A percentile compares a stretch with the other conserved stretches of the same genome.
Evolutionary conservation across 2,329 filamentous ascomycete species (phyloP).

Genomic region (Parastagonospora nodorum): DNA sequence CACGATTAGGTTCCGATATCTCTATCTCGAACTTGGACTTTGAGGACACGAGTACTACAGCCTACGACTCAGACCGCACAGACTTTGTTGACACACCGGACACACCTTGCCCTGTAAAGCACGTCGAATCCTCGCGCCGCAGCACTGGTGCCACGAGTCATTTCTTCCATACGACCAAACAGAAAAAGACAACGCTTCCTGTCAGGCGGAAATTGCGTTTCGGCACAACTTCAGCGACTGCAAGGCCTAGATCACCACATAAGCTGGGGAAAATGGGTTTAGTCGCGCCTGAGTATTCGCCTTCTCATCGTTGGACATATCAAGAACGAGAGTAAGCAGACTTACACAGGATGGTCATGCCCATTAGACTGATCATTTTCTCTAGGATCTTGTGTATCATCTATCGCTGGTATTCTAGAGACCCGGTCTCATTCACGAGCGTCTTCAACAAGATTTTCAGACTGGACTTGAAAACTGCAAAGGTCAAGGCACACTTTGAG

Average conservation of each 20-base stretch:
- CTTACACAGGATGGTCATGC: not conserved
- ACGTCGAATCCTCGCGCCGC: not conserved
- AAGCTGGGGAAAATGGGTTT: not conserved
- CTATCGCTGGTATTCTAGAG: constrained; percentile 8
- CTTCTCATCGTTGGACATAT: constrained; percentile 1
- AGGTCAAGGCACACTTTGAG: constrained; percentile 4
- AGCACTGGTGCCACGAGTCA: not conserved
- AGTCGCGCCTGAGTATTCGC: not conserved
- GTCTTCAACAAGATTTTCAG: constrained; percentile 15
- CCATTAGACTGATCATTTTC: not conserved
- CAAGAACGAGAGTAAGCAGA: constrained; percentile 5
- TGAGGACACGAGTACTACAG: not conserved
- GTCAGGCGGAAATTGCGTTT: not conserved
- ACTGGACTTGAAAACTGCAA: not conserved
- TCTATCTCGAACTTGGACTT: not conserved
- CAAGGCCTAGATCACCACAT: not conserved
- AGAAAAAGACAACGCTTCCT: not conserved
- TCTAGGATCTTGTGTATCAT: constrained; percentile 3
- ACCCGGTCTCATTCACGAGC: not conserved
- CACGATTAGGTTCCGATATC: too few species aligned
- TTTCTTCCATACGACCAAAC: not conserved
- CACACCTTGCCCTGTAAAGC: not conserved
- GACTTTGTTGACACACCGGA: not conserved
- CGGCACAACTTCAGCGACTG: too few species aligned
- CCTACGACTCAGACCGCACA: constrained; percentile 1